These are phyloP conservation scores for Aspergillus flavus DNA, from an alignment of 2,329 filamentous ascomycete genomes.

Conservation along the genomic window DNA sequence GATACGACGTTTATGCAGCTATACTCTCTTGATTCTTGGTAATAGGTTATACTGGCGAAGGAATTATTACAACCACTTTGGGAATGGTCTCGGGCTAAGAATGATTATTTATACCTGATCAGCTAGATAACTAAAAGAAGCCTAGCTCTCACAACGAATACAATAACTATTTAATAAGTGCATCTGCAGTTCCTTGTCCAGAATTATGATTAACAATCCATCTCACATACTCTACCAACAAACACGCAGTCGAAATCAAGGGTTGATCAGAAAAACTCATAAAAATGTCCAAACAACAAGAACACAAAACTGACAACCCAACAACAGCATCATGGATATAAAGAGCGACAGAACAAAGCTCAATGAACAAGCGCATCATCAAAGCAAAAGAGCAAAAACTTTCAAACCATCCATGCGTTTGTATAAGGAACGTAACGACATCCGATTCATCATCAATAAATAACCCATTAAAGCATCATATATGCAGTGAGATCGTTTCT, in stretches of 20 bases:
- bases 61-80: not conserved
- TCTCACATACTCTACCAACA: not conserved
- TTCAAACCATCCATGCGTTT: constrained; percentile 4
- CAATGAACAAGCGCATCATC: not conserved
- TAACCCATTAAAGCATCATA: constrained; percentile 7
- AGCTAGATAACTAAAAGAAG: not conserved
- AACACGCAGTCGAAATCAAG: not conserved
- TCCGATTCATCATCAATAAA: constrained; percentile 11
- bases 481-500: not conserved
- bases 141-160: not conserved
- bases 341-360: not conserved
- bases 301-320: not conserved
- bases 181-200: not conserved
- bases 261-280: not conserved
- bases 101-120: not conserved
- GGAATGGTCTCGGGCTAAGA: constrained; percentile 1
- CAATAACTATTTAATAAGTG: constrained; percentile 1
- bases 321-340: not conserved
- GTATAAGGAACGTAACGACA: constrained; percentile 16
- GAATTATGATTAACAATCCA: not conserved
- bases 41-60: not conserved
- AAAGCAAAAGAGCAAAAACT: not conserved
- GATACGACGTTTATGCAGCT: constrained; percentile 13
- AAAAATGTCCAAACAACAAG: not conserved
- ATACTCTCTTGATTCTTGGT: constrained; percentile 1